Evolutionary conservation across 2,329 filamentous ascomycete genomes (phyloP).

Genomic region (Keithomyces neogunnii): DNA sequence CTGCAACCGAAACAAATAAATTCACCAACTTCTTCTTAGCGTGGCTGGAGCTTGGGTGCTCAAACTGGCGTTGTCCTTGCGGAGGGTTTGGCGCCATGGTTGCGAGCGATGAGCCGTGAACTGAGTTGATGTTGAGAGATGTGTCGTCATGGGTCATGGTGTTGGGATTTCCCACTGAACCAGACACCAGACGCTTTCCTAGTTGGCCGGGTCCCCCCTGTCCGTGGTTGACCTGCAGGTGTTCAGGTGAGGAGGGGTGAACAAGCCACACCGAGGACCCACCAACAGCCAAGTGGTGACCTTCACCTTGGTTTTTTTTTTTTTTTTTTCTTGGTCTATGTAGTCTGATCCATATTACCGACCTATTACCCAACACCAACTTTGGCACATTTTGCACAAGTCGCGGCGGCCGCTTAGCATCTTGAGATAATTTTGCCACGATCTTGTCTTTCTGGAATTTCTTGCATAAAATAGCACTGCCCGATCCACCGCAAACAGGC

Average conservation of each 20-base stretch:
- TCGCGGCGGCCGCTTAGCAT: too few relatives aligned
- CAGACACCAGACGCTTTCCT: too few relatives aligned
- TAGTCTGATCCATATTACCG: too few relatives aligned
- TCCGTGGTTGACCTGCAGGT: neutral
- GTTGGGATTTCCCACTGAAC: constrained; percentile 4
- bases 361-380: too few relatives aligned
- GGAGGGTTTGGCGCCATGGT: constrained; percentile 32
- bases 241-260: neutral
- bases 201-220: neutral
- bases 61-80: constrained; percentile 27
- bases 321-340: neutral
- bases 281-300: neutral
- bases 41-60: constrained; percentile 40
- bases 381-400: too few relatives aligned
- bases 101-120: constrained; percentile 4
- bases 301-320: neutral
- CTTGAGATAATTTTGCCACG: too few relatives aligned
- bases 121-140: constrained; percentile 14
- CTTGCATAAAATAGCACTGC: neutral
- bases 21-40: constrained; percentile 40
- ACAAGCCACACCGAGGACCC: neutral
- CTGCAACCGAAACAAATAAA: constrained; percentile 4
- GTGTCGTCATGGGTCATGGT: constrained; percentile 12
- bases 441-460: too few relatives aligned
- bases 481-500: neutral